Evolutionary conservation across 768 basidiomycete genomes (phyloP), one percentile per base, ranked within the genome.

Genomic region (Suillus subaureus): DNA sequence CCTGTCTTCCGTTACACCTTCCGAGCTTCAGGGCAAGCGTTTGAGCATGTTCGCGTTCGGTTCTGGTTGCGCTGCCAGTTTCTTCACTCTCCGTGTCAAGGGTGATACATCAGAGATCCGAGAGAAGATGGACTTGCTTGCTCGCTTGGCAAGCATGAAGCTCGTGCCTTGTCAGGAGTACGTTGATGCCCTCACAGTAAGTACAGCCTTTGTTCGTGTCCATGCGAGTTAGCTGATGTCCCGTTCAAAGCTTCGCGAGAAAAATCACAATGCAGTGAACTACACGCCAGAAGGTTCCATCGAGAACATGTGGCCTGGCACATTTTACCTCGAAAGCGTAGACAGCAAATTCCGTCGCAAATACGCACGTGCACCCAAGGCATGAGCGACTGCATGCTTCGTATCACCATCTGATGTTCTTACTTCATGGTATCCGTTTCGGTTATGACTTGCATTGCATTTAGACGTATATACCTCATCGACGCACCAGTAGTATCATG

Each of bases 21-120:
- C 85, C 8, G 83, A 87, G 69, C 82, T 96, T 62, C 78, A 82
- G 72, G 90, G 87, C 80, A 97, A 96, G 84, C 89, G 96, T 33
- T 83, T 97, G 74, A 90, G 89, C 71, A 84, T 99, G 85, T 99
- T 95, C 83, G 94, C 94, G n/a, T 99, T 96, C 77, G 97, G 97
- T 49, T 90, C 89, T 62, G 97, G 97, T 60, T 93, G 94, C 69
- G 96, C 97, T n/a, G 90, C 93, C 56, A 91, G 89, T 66, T 97
- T 98, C 91, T 99, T 90, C 84, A 88, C 90, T 28, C 80, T 96
- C 63, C 85, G 87, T 63, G 88, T 98, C 72, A 92, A 91, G 83
- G 96, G 95, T 65, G 92, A 95, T 73, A 96, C 94, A 16, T 79
- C 85, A 33, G 87, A 90, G 76, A 95, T 99, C 65, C 82, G 83